phyloP scores from a whole-genome alignment of 2,329 filamentous ascomycete species.

The Lizonia empirigonia region DNA sequence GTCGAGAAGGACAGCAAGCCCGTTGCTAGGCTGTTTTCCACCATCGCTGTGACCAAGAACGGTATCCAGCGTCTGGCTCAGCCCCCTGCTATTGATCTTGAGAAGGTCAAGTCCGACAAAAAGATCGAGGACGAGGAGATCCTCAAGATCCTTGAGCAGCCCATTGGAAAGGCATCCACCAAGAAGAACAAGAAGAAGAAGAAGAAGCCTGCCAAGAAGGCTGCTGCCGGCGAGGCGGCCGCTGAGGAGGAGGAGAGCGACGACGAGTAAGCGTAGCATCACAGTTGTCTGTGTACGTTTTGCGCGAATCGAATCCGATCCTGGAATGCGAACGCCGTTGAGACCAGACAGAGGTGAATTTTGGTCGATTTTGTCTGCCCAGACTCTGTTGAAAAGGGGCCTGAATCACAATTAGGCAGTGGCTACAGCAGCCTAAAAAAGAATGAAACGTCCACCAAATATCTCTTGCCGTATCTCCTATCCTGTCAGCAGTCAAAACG shows the following conservation, averaged over 20 bases:
- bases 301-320: not conserved
- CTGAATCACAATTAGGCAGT: constrained; percentile 8
- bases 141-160: constrained; percentile 90
- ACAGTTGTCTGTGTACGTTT: constrained; percentile 3
- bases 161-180: constrained; percentile 67
- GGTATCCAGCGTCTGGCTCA: constrained; percentile 85
- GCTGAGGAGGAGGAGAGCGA: constrained; percentile 46
- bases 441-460: constrained; percentile 20
- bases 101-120: constrained; percentile 91
- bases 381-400: not conserved
- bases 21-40: constrained; percentile 87
- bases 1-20: constrained; percentile 88
- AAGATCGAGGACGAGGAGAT: constrained; percentile 97
- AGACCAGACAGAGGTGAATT: constrained; percentile 1
- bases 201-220: constrained; percentile 75
- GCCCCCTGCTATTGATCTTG: constrained; percentile 75
- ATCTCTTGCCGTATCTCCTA: constrained; percentile 2
- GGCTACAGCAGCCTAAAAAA: constrained; percentile 22
- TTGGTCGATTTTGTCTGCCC: constrained; percentile 14
- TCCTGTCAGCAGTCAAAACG: not conserved
- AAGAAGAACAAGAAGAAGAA: constrained; percentile 84
- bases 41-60: constrained; percentile 96
- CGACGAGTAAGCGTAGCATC: constrained; percentile 37
- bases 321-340: not conserved
- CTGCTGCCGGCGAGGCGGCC: constrained; percentile 56